Base-by-base conservation (phyloP, 176 grass and related monocot species). In the Aegilops tauschii region DNA sequence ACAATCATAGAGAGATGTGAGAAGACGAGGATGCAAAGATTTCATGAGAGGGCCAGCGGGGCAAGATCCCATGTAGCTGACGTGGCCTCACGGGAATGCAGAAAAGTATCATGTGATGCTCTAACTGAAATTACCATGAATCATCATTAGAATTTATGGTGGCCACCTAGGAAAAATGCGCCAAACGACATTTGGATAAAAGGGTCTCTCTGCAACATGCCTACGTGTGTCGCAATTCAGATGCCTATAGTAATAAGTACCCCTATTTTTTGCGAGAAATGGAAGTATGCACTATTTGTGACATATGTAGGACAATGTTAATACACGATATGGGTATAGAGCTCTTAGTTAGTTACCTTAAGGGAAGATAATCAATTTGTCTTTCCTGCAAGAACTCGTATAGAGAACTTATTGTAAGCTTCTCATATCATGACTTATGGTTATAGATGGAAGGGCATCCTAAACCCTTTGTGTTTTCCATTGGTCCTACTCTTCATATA, bases 341-440 rank as follows among this genome's bases (percentile, higher is more conserved):
- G 40, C 54, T 32, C 13, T 72, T 36, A 75, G 69, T 40, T 52
- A 63, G 77, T 80, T 66, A 73, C 9, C 16, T 88, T 88, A 16
- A n/a, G 32, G 28, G 16, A 71, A 25, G 37, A 50, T 52, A 13
- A 18, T 6, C 40, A 50, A 23, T 82, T 32, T 63, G 18, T 82
- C 28, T 75, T 83, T 83, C 44, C 2, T 77, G 27, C 14, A 14
- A 42, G 40, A 58, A 50, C 42, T 82, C 20, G 11, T 36, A 35
- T 29, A 56, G 12, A 84, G 25, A 78, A 39, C 18, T 78, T 86
- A 6, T 56, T 10, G 7, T 72, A 40, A 11, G 27, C 18, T 82
- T 28, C 71, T 86, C 65, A 13, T 78, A 58, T 65, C 11, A 49
- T 82, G 44, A 16, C 30, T 50, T 80, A 21, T 82, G 11, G 28